Base-by-base conservation (phyloP, 1,284 basidiomycete species). In the Papiliotrema laurentii region DNA sequence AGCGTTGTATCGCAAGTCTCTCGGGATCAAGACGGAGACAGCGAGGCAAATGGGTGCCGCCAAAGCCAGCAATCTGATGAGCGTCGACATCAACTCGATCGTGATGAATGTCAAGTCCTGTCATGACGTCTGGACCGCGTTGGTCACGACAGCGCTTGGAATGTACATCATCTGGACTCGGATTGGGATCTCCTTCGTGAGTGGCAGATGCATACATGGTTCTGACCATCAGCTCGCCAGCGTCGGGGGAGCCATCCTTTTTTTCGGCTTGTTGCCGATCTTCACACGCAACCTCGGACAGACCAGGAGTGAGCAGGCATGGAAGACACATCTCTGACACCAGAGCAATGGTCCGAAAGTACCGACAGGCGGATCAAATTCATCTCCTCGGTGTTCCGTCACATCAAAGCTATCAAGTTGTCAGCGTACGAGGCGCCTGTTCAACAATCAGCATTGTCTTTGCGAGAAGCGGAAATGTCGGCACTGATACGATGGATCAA, bases 361-460 rank as follows among this genome's bases (percentile, higher is more conserved):
- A 59, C 56, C 9, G 56, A 59, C 41, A 16, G 30, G 4, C 45
- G 56, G n/a, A 54, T 59, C 34, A 48, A 51, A n/a, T 59, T 53
- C 43, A 59, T 54, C 39, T 33, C 54, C 5, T 59, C 56, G 2
- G 54, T 59, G 5, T 19, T 59, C 2, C 50, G 47, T 11, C 56
- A 59, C 34, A 56, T 59, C 48, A 59, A 59, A 37, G 56, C 56
- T 5, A 41, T 59, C 37, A 59, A 59, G 35, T 30, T 59, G n/a
- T 59, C 56, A 5, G 56, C 56, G 2, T 59, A 59, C 47, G 56
- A 59, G 26, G 13, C 49, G 4, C 26, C 35, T 16, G 40, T 59
- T 26, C 26, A 26, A n/a, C 14, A 14, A 7, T 46, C 33, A 16
- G 54, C 51, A 14, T 30, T 41, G 6, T 13, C 19, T 3, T 31